Percentiles rank a stretch among this genome's conserved stretches.
phyloP scores from a whole-genome alignment of 1,139 yeast genomes.

The Scheffersomyces illinoinensis region DNA sequence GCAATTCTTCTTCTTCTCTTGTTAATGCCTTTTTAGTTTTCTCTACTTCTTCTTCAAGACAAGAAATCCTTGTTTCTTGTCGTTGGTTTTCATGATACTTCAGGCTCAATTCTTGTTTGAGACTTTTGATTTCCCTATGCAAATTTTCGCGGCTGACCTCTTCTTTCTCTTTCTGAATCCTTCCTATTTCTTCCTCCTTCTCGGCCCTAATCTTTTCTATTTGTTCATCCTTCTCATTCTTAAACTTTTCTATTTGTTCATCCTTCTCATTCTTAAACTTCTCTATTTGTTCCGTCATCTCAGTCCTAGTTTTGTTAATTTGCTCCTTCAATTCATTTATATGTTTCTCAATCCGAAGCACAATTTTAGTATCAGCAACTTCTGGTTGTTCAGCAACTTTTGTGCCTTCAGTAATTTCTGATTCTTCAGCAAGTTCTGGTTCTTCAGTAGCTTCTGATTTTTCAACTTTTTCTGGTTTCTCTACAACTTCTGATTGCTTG shows the following conservation, averaged over 20 bases:
- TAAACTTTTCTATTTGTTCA: neutral
- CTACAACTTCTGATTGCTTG: no score
- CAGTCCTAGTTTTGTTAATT: no score
- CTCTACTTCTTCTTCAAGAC: neutral
- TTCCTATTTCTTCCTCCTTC: neutral
- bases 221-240: neutral
- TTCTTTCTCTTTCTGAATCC: neutral
- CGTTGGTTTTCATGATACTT: neutral
- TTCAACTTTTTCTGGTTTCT: no score
- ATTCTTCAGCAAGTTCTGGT: no score
- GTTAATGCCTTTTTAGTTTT: neutral
- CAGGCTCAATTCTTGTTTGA: neutral
- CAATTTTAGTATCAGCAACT: neutral
- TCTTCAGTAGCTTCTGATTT: no score
- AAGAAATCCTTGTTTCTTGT: neutral
- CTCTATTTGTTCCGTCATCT: no score
- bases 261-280: neutral
- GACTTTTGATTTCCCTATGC: neutral
- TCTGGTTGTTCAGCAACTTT: no score
- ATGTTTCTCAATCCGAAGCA: neutral
- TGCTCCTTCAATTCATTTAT: neutral
- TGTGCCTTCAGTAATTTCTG: no score
- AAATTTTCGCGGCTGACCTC: neutral
- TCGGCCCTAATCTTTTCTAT: neutral
- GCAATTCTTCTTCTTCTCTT: constrained; percentile 1